Evolutionary conservation across 345 rosid genomes (phyloP).

Genomic region (Arabis alpina): DNA sequence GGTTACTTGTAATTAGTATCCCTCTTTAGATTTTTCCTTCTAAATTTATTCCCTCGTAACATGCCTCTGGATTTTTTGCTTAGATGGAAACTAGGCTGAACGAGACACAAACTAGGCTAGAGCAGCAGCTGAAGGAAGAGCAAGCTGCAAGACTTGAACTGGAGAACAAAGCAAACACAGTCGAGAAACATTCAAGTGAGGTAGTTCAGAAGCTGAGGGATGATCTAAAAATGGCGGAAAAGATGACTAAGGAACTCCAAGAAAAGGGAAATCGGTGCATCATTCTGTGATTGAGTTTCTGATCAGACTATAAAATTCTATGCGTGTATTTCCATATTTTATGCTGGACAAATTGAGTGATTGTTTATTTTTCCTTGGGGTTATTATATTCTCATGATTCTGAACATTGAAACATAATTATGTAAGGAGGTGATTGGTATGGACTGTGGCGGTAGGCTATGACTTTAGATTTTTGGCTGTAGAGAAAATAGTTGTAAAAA

Average conservation of each 20-base stretch:
- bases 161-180: constrained; percentile 52
- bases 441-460: no score
- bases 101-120: constrained; percentile 58
- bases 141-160: constrained; percentile 62
- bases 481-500: no score
- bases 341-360: neutral
- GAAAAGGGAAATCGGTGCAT: constrained; percentile 47
- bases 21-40: neutral
- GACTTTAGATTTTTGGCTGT: no score
- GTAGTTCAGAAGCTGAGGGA: constrained; percentile 61
- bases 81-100: constrained; percentile 70
- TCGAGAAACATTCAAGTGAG: constrained; percentile 57
- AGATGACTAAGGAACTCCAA: constrained; percentile 41
- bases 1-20: neutral
- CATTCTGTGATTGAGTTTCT: constrained; percentile 49
- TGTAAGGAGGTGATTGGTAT: no score
- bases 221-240: constrained; percentile 56
- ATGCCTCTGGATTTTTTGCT: neutral
- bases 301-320: neutral
- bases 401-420: no score
- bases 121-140: constrained; percentile 67
- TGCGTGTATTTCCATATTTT: neutral
- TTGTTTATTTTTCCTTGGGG: no score
- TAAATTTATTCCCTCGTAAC: neutral
- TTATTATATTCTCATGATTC: no score